phyloP scores from a whole-genome alignment of 208 protist genomes.

The Leishmania martiniquensis region DNA sequence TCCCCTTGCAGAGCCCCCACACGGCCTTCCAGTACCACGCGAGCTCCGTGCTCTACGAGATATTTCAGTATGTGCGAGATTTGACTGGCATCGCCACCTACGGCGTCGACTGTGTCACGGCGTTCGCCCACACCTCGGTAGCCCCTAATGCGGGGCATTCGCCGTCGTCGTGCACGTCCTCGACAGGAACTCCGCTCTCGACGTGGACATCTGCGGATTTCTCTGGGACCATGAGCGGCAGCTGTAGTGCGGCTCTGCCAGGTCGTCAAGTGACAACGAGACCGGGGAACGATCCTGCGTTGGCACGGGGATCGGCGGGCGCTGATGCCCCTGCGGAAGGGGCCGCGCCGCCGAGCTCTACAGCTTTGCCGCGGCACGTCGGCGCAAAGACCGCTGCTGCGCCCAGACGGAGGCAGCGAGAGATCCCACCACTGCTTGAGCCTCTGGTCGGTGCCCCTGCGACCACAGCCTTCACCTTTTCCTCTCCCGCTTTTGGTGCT shows the following conservation, averaged over 20 bases:
- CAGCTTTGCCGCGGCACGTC: too few species aligned
- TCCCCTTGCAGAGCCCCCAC: constrained; percentile 65
- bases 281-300: neutral
- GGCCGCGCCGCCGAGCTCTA: neutral
- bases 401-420: neutral
- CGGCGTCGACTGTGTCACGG: constrained; percentile 58
- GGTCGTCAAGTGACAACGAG: neutral
- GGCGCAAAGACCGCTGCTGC: neutral
- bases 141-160: neutral
- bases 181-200: neutral
- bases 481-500: neutral
- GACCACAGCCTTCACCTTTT: neutral
- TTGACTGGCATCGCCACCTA: constrained; percentile 64
- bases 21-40: constrained; percentile 59
- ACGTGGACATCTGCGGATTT: neutral
- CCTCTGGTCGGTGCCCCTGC: neutral
- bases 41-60: constrained; percentile 50
- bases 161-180: neutral
- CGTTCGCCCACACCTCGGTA: constrained; percentile 23
- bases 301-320: neutral
- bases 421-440: neutral
- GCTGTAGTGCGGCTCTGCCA: neutral
- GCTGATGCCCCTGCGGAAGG: neutral
- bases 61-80: constrained; percentile 70
- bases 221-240: neutral